These are phyloP conservation scores for Teratosphaeria epicoccoides DNA, from an alignment of 2,329 filamentous ascomycete genomes.

Conservation along the genomic window DNA sequence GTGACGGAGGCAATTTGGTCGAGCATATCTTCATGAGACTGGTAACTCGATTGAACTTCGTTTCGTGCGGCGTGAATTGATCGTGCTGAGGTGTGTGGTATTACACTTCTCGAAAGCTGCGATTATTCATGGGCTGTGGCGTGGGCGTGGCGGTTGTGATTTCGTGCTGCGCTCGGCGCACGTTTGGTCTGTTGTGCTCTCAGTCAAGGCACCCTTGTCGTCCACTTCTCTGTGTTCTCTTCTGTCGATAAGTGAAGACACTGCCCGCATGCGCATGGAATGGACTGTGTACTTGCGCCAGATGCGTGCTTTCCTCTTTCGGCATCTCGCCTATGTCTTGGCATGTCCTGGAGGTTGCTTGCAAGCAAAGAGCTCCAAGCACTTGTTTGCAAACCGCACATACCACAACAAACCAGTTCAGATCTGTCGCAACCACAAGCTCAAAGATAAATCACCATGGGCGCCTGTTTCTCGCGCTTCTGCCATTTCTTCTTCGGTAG, in stretches of 20 bases:
- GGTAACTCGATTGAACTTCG: not conserved
- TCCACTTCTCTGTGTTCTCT: not conserved
- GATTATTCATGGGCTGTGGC: not conserved
- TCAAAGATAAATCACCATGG: not conserved
- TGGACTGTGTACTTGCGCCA: not conserved
- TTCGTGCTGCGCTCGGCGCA: not conserved
- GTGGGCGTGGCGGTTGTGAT: not conserved
- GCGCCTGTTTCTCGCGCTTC: not conserved
- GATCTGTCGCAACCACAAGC: not conserved
- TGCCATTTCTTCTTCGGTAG: not conserved
- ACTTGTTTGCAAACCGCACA: not conserved
- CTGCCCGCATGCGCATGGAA: not conserved
- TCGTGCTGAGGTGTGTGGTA: not conserved
- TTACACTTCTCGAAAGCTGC: not conserved
- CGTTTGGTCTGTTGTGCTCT: not conserved
- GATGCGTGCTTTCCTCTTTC: not conserved
- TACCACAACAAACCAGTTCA: not conserved
- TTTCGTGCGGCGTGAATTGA: not conserved
- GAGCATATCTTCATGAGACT: not conserved
- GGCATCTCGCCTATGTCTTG: not conserved
- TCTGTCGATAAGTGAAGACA: not conserved
- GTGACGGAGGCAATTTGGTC: not conserved
- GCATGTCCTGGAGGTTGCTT: not conserved
- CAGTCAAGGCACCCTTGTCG: not conserved
- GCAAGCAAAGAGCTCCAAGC: not conserved